phyloP scores from a whole-genome alignment of 257 asterid species.

The Penstemon davidsonii region DNA sequence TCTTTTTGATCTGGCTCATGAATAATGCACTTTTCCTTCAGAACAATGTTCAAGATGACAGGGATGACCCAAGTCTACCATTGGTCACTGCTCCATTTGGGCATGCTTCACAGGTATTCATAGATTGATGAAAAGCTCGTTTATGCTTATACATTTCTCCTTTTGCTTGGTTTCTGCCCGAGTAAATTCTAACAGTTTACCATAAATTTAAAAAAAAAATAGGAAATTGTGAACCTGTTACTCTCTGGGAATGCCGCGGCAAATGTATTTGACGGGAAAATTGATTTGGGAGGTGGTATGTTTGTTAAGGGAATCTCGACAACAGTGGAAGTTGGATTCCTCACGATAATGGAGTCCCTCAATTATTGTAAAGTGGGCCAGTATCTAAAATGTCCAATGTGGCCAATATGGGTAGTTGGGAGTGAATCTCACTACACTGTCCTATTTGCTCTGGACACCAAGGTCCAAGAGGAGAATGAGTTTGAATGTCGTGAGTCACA shows the following conservation, averaged over 20 bases:
- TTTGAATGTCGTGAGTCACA: constrained; percentile 71
- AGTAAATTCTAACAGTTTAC: background rate
- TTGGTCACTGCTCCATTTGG: constrained; percentile 99
- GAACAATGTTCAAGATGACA: constrained; percentile 59
- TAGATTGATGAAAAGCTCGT: constrained; percentile 18
- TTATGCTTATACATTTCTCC: constrained; percentile 11
- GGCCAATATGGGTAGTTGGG: constrained; percentile 99
- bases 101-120: constrained; percentile 96
- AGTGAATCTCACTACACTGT: constrained; percentile 97
- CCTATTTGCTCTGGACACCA: constrained; percentile 76
- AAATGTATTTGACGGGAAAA: constrained; percentile 84
- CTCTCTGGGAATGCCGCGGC: constrained; percentile 92
- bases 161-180: constrained; percentile 9
- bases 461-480: constrained; percentile 92
- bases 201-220: constrained; percentile 28
- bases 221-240: constrained; percentile 95
- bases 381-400: constrained; percentile 75
- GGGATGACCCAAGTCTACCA: constrained; percentile 95
- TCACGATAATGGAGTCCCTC: constrained; percentile 88
- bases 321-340: constrained; percentile 88
- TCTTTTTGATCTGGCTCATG: background rate
- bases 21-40: constrained; percentile 22
- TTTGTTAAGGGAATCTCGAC: constrained; percentile 87
- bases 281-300: constrained; percentile 97
- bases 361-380: constrained; percentile 92